phyloP scores from a whole-genome alignment of 2,329 filamentous ascomycete species.

The Pyrenochaeta sp. region DNA sequence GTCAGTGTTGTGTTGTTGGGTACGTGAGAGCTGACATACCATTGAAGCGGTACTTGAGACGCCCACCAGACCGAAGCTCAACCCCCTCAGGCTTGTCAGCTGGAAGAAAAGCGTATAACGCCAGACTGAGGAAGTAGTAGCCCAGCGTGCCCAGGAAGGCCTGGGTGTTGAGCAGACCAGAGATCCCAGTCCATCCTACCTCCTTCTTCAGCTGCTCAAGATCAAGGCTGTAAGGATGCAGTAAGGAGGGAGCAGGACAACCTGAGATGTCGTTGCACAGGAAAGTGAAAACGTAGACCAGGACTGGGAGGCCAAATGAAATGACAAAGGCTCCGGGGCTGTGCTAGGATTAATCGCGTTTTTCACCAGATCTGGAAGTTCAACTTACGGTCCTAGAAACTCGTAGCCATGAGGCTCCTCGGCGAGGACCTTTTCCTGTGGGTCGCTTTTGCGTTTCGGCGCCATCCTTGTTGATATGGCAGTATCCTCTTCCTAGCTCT shows the following conservation, averaged over 20 bases:
- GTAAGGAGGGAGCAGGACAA: conserved; percentile 84
- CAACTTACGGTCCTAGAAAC: conserved; percentile 51
- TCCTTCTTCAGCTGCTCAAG: conserved; percentile 78
- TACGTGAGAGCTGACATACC: conserved; percentile 42
- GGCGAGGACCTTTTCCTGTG: conserved; percentile 18
- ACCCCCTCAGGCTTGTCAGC: conserved; percentile 76
- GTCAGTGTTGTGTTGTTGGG: conserved; percentile 16
- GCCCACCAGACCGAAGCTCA: conserved; percentile 73
- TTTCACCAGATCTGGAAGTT: not conserved
- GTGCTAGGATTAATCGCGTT: too few relatives aligned
- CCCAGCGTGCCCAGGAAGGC: conserved; percentile 75
- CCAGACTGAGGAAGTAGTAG: conserved; percentile 79
- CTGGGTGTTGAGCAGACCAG: conserved; percentile 73
- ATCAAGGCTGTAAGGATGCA: conserved; percentile 75
- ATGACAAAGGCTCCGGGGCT: conserved; percentile 81
- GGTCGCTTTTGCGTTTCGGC: conserved; percentile 31
- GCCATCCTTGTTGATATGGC: conserved; percentile 30
- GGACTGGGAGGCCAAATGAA: conserved; percentile 79
- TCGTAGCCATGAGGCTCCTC: conserved; percentile 50
- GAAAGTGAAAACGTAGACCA: conserved; percentile 82
- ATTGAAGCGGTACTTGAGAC: conserved; percentile 81
- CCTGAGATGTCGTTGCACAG: conserved; percentile 92
- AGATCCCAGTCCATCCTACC: conserved; percentile 82
- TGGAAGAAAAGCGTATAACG: conserved; percentile 80
- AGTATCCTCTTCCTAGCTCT: conserved; percentile 9